Base-by-base conservation (phyloP, 2,329 filamentous ascomycete species). In the Colletotrichum lentis region DNA sequence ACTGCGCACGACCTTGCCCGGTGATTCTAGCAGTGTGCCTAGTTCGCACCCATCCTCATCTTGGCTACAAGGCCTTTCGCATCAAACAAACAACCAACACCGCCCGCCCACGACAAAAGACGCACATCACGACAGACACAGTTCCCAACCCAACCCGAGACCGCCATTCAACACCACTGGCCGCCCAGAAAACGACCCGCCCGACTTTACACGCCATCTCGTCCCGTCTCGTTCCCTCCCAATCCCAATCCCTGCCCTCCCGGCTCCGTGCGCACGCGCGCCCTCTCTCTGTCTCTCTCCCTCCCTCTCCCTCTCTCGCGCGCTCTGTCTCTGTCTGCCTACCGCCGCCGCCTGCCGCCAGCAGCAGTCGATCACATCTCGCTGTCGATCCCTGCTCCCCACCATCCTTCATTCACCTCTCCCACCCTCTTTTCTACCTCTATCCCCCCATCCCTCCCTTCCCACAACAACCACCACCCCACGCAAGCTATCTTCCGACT, bases 371-470 rank as follows among this genome's bases (percentile, higher is more conserved):
- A 35, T 35, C 31, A 10, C 31, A 35, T 35, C 31, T 35, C 10
- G 24, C 46, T 20, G 3, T 46, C 58, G 41, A 57, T 24, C 59
- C 64, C 59, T 67, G 64, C 61, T 68, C 62, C 65, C 65, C 54
- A 65, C 43, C 62, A 24, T 59, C 44, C 55, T 35, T 60, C 65
- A 50, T 35, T 60, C 65, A 50, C 65, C 49, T 62, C 62, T 60
- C 55, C 46, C 65, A 39, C 65, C 22, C 65, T 60, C 65, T 68
- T 68, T 65, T 68, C 65, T 65, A 39, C 62, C 65, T 65, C 65
- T 49, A 50, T 68, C 62, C 49, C 65, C 57, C 43, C 60, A 46
- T 57, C 44, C 58, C 31, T 35, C 31, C 31, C 31, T 35, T 35
- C 31, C 31, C 31, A 31, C 31, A 31, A 31, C 31, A 8, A 46